These are phyloP conservation scores for Microcera coccophila DNA, from an alignment of 2,329 filamentous ascomycete genomes.

Conservation along the genomic window DNA sequence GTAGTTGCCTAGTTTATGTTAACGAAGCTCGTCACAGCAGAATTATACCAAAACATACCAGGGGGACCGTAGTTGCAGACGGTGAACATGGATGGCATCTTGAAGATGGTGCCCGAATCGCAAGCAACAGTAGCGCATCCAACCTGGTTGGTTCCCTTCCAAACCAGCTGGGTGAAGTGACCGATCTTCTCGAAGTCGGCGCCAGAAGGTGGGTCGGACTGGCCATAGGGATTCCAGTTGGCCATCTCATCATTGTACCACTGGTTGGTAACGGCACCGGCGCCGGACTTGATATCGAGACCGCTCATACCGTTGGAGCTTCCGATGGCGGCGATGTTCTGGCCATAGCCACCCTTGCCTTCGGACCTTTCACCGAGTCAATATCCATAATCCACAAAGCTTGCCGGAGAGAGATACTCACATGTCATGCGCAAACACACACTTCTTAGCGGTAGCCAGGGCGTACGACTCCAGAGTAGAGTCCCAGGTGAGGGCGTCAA, in stretches of 20 bases:
- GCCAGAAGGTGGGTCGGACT: slow-evolving; percentile 54
- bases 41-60: slow-evolving; percentile 51
- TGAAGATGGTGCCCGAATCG: slow-evolving; percentile 43
- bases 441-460: slow-evolving; percentile 57
- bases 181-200: slow-evolving; percentile 63
- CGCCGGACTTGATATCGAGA: slow-evolving; percentile 51
- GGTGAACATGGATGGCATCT: slow-evolving; percentile 64
- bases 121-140: slow-evolving; percentile 69
- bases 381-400: slow-evolving; percentile 4
- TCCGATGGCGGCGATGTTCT: slow-evolving; percentile 77
- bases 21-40: slow-evolving; percentile 8
- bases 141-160: slow-evolving; percentile 36
- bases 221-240: slow-evolving; percentile 57
- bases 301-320: slow-evolving; percentile 35
- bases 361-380: slow-evolving; percentile 45
- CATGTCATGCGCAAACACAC: slow-evolving; percentile 73
- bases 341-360: slow-evolving; percentile 68
- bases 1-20: slow-evolving; percentile 45
- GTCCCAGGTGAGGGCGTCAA: slow-evolving; percentile 62
- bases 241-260: slow-evolving; percentile 84
- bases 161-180: slow-evolving; percentile 44
- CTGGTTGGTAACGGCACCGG: slow-evolving; percentile 68
- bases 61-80: slow-evolving; percentile 83
- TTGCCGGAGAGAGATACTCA: slow-evolving; percentile 42
- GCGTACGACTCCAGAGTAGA: slow-evolving; percentile 61